Evolutionary conservation across 2,329 filamentous ascomycete species (phyloP).

Genomic region (Xylariaceae sp.): DNA sequence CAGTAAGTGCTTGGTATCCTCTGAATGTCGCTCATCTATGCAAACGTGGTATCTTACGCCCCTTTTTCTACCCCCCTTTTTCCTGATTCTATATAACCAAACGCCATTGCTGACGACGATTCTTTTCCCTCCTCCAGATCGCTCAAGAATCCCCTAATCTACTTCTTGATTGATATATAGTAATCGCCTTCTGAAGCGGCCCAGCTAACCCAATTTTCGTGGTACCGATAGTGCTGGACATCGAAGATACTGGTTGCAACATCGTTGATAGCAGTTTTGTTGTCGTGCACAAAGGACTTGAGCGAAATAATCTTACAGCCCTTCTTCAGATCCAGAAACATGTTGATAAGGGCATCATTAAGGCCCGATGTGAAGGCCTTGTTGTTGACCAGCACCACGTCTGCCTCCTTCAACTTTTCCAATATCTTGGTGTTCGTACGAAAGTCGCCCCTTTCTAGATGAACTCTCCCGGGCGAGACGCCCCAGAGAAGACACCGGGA

Average conservation of each 20-base stretch:
- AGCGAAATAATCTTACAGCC: slow-evolving; percentile 90
- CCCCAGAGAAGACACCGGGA: slow-evolving; percentile 91
- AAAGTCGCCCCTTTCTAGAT: slow-evolving; percentile 83
- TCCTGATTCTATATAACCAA: slow-evolving; percentile 14
- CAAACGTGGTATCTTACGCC: slow-evolving; percentile 25
- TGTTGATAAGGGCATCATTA: slow-evolving; percentile 81
- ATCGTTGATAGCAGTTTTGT: slow-evolving; percentile 76
- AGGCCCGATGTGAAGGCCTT: slow-evolving; percentile 89
- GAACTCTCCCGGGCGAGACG: slow-evolving; percentile 75
- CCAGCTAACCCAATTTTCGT: slow-evolving; percentile 86
- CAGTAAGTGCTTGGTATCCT: slow-evolving; percentile 34
- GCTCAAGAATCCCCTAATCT: slow-evolving; percentile 12
- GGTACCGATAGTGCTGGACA: slow-evolving; percentile 65
- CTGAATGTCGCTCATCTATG: slow-evolving; percentile 20
- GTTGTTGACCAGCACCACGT: slow-evolving; percentile 98
- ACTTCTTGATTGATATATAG: slow-evolving; percentile 83
- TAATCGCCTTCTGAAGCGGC: slow-evolving; percentile 81
- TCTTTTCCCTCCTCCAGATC: slow-evolving; percentile 2
- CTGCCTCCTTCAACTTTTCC: slow-evolving; percentile 76
- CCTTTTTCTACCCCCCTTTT: slow-evolving; percentile 15
- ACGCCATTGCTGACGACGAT: slow-evolving; percentile 16
- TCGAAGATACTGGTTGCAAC: slow-evolving; percentile 77
- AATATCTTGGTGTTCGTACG: slow-evolving; percentile 71
- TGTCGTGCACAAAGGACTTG: slow-evolving; percentile 84
- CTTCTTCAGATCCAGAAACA: slow-evolving; percentile 91